These are phyloP conservation scores for Aspergillus fructus DNA, from an alignment of 2,329 filamentous ascomycete species.

Conservation along the genomic window DNA sequence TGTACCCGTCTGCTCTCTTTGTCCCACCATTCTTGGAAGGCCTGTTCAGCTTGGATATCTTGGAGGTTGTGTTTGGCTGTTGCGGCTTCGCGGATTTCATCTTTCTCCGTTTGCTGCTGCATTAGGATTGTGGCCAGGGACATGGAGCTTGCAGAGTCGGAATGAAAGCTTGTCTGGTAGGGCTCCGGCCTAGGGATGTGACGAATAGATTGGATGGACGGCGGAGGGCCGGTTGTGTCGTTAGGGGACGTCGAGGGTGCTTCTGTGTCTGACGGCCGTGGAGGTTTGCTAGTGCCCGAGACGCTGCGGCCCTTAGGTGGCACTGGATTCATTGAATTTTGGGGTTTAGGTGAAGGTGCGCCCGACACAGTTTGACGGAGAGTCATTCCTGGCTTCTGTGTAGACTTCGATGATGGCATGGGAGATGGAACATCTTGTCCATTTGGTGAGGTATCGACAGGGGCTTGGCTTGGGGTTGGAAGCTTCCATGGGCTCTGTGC, in stretches of 20 bases:
- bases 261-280: conserved; percentile 31
- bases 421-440: conserved; percentile 13
- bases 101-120: conserved; percentile 81
- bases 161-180: conserved; percentile 25
- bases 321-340: conserved; percentile 40
- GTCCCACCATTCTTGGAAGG: conserved; percentile 71
- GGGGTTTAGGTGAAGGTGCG: conserved; percentile 30
- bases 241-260: conserved; percentile 30
- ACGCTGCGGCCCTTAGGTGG: conserved; percentile 46
- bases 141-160: conserved; percentile 65
- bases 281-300: conserved; percentile 18
- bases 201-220: conserved; percentile 45
- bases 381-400: conserved; percentile 53
- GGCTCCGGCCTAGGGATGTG: conserved; percentile 47
- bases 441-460: conserved; percentile 34
- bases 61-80: conserved; percentile 80
- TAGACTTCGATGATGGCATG: conserved; percentile 24
- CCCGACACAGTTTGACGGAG: conserved; percentile 62
- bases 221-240: conserved; percentile 22
- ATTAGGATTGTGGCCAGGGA: conserved; percentile 87
- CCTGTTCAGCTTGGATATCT: conserved; percentile 95
- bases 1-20: conserved; percentile 40
- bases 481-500: conserved; percentile 65
- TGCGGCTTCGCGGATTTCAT: conserved; percentile 75
- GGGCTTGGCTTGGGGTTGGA: conserved; percentile 16